Evolutionary conservation across 257 asterid genomes (phyloP), one percentile per base, ranked within the genome.

Genomic region (Jaltomata sinuosa): DNA sequence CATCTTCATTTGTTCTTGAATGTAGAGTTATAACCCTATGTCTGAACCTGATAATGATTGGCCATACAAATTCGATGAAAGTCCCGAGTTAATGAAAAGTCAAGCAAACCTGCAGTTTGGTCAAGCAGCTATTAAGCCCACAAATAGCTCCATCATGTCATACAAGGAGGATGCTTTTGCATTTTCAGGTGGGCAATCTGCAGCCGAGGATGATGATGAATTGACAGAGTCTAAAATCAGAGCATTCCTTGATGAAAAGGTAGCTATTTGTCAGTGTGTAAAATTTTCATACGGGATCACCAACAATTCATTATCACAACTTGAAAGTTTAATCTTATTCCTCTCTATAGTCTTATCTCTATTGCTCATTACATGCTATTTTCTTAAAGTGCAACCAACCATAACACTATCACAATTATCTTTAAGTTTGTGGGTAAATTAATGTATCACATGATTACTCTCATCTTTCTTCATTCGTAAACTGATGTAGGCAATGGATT

Each of bases 231-330:
- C 98, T 22, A 97, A 93, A 90, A 97, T 97, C 87, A 91, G 93
- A 88, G 97, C 94, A 50, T 97, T 97, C 89, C 96, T 97, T 64
- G 97, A 91, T 84, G 99, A 91, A 90, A 97, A 97, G 99, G 99
- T 97, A 83, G 86, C 53, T 22, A 7, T 14, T 72, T 45, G 6
- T 82, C 27, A 50, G 10, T 34, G 71, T 65, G 82, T 72, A 29
- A 53, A 80, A 38, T 49, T 69, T 40, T 32, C 31, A 40, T 80
- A 32, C 16, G 49, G 14, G 45, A 47, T 76, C 61, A 27, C 62
- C 62, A 76, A 27, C 61, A 10, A 76, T 76, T 25, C 38, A 29
- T 27, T 49, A 49, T 76, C 45, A 76, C 19, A 4, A 15, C 81
- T 25, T 27, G 42, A 49, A 74, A 74, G 19, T 74, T 74, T 45